Percentiles rank a stretch among this genome's conserved stretches.
These are phyloP conservation scores for Pachysandra terminalis DNA, from an alignment of 164 flowering plant genomes.

Conservation along the genomic window DNA sequence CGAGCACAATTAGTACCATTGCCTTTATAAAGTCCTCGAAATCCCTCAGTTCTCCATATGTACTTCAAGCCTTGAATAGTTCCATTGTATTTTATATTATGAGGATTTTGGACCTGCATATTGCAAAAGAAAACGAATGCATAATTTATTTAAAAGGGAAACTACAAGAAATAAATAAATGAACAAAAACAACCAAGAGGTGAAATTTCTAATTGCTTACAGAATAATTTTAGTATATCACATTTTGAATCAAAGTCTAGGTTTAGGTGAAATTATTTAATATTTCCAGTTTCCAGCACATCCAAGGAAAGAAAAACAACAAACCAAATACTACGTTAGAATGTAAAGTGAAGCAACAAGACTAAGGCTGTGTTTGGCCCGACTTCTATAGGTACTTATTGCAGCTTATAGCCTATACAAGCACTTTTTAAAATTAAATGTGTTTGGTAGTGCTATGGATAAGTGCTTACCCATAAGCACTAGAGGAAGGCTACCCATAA, in stretches of 20 bases:
- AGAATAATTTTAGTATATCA: too few relatives aligned
- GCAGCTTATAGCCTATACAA: too few relatives aligned
- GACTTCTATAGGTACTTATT: too few relatives aligned
- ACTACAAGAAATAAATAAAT: not conserved
- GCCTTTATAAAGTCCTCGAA: slow-evolving; percentile 92
- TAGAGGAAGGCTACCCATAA: too few relatives aligned
- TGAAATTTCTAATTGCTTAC: not conserved
- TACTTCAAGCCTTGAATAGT: slow-evolving; percentile 92
- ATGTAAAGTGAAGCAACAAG: not conserved
- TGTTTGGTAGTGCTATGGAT: too few relatives aligned
- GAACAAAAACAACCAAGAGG: not conserved
- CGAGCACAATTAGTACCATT: slow-evolving; percentile 98
- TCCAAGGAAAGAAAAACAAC: not conserved
- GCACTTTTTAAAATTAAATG: too few relatives aligned
- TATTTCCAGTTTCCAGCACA: not conserved
- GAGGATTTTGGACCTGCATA: slow-evolving; percentile 89
- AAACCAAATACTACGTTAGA: not conserved
- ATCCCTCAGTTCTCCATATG: slow-evolving; percentile 89
- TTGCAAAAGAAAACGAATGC: slow-evolving; percentile 3
- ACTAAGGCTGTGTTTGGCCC: too few relatives aligned
- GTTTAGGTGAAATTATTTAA: not conserved
- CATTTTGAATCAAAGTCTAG: not conserved
- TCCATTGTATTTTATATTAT: slow-evolving; percentile 84
- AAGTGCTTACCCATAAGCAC: too few relatives aligned
- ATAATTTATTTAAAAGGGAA: slow-evolving; percentile 1